Base-by-base conservation (phyloP, 1,284 basidiomycete species). In the Cryptococcus sp. region DNA sequence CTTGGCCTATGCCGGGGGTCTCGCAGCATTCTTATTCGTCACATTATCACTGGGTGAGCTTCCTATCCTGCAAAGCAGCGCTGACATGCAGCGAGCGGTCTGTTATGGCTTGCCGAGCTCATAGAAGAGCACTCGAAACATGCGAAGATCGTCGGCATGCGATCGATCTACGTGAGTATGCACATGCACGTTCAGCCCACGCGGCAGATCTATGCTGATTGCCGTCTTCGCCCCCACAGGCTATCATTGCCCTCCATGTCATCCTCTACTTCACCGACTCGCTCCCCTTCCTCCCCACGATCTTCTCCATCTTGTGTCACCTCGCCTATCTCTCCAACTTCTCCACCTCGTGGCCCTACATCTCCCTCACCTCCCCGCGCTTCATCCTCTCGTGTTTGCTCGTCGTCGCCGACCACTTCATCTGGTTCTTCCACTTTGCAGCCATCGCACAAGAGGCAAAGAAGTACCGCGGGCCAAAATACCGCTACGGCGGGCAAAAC, bases 391-490 rank as follows among this genome's bases (percentile, higher is more conserved):
- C 91, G 0, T 95, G 91, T 72, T 62, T 82, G 12, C 79, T 93
- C 53, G 91, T 94, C 56, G 83, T 97, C 53, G 76, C 80, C 2
- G 91, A 96, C 77, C 93, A 97, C 77, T 96, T 96, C 70, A 75
- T 89, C 52, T 95, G 91, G 89, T 96, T 97, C 81, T 91, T 89
- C 78, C 82, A 95, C 78, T 96, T 96, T 72, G 84, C 91, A 24
- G 83, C 80, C 23, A 65, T 77, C 43, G 85, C 87, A 1, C 79
- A 82, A 55, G 80, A 82, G 49, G 79, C 81, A 4, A 78, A 77
- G 49, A 61, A 66, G 46, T 65, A 63, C 50, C 60, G 70, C 3
- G 61, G 59, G 1, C 62, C 69, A 1, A 65, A 65, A 54, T 74
- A 76, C 42, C 61, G 73, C 7, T 68, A 70, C 43, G 63, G 66